phyloP scores from a whole-genome alignment of 805 yeast genomes.

The Cyberlindnera mycetangii region DNA sequence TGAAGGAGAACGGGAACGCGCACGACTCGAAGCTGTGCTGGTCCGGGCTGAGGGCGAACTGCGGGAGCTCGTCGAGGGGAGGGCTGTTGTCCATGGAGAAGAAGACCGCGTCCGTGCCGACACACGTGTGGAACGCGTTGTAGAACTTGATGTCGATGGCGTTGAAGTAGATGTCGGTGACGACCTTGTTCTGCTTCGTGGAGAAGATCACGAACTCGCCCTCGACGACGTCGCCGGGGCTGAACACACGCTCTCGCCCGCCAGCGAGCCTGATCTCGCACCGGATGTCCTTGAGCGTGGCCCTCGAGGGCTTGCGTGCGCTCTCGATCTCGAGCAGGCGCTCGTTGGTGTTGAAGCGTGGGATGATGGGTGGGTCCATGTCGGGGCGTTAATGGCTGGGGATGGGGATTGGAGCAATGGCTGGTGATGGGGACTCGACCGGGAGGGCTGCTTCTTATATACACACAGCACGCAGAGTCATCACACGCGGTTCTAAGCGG shows the following conservation, averaged over 20 bases:
- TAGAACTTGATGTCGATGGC: conserved; percentile 21
- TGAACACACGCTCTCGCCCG: conserved; percentile 2
- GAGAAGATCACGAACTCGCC: conserved; percentile 17
- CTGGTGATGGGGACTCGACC: too few species aligned
- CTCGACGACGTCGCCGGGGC: conserved; percentile 20
- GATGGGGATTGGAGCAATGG: too few species aligned
- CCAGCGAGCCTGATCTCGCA: conserved; percentile 15
- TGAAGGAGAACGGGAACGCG: conserved; percentile 20
- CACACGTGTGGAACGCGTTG: conserved; percentile 14
- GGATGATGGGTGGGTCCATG: conserved; percentile 12
- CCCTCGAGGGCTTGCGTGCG: conserved; percentile 17
- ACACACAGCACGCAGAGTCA: too few species aligned
- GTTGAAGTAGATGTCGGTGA: conserved; percentile 20
- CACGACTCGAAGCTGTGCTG: conserved; percentile 11
- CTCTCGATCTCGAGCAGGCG: conserved; percentile 10
- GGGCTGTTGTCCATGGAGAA: conserved; percentile 23
- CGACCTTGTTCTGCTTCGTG: conserved; percentile 6
- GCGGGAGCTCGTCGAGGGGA: conserved; percentile 2
- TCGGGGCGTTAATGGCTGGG: too few species aligned
- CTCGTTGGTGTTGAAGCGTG: conserved; percentile 12
- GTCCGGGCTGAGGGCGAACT: conserved; percentile 11
- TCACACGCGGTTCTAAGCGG: too few species aligned
- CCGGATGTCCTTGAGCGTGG: conserved; percentile 15
- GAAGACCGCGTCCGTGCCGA: conserved; percentile 8
- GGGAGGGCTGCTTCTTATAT: too few species aligned